Conservation (phyloP, 2,329 filamentous ascomycete species). For the Herpotrichia juniperi region DNA sequence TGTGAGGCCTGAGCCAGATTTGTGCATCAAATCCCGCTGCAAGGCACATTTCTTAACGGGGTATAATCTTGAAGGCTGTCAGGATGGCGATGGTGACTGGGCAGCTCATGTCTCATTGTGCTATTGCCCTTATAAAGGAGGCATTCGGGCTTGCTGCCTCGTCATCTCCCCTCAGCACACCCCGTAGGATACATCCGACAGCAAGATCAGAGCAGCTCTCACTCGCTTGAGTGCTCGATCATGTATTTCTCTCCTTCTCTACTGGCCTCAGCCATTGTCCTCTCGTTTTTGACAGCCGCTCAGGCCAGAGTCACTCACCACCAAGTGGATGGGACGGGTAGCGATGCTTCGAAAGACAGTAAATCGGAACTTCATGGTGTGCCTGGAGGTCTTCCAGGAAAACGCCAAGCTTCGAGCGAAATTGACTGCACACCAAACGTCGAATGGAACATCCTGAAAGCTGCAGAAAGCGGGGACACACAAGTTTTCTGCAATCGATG, state of each 20-base stretch:
- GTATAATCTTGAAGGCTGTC: slow-evolving; percentile 35
- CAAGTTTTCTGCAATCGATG: slow-evolving; percentile 36
- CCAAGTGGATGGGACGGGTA: slow-evolving; percentile 1
- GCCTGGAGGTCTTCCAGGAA: slow-evolving; percentile 12
- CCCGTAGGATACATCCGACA: slow-evolving; percentile 22
- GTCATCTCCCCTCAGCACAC: slow-evolving; percentile 19
- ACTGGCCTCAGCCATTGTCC: slow-evolving; percentile 35
- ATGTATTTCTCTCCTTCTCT: slow-evolving; percentile 41
- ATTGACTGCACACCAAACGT: slow-evolving; percentile 12
- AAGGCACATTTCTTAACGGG: slow-evolving; percentile 42
- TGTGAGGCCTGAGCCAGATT: slow-evolving; percentile 28
- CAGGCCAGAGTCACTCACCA: slow-evolving; percentile 26
- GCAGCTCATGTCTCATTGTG: slow-evolving; percentile 14
- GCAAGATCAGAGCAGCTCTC: slow-evolving; percentile 35
- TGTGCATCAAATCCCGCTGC: slow-evolving; percentile 37
- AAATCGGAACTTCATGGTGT: slow-evolving; percentile 9
- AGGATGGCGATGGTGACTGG: slow-evolving; percentile 19
- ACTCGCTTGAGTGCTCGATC: slow-evolving; percentile 42
- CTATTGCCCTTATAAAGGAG: slow-evolving; percentile 34
- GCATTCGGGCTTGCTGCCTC: slow-evolving; percentile 19
- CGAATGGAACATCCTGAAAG: slow-evolving; percentile 23
- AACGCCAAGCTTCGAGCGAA: slow-evolving; percentile 18
- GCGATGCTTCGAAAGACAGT: slow-evolving; percentile 10
- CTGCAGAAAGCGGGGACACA: slow-evolving; percentile 12
- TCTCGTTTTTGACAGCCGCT: slow-evolving; percentile 32